A percentile compares a stretch with the other conserved stretches of the same genome.
phyloP scores from a whole-genome alignment of 176 grass and related monocot species.

The Melocanna baccifera region DNA sequence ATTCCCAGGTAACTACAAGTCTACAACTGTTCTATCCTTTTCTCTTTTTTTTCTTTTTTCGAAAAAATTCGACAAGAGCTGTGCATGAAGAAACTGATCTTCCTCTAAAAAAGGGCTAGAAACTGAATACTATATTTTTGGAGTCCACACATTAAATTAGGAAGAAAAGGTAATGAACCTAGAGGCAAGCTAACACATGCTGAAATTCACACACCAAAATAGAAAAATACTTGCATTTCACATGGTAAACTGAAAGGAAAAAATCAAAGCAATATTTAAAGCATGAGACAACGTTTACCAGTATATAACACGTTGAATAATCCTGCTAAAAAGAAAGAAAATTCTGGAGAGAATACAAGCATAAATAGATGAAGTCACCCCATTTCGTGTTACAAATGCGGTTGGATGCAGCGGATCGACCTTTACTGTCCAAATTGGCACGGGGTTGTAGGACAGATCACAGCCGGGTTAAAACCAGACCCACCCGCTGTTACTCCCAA shows the following conservation, averaged over 20 bases:
- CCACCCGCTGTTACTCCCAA: background rate
- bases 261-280: background rate
- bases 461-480: background rate
- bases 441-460: background rate
- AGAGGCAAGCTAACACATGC: background rate
- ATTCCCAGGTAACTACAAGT: background rate
- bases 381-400: background rate
- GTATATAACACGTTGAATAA: background rate
- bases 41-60: no score
- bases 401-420: constrained; percentile 30
- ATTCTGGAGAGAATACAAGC: background rate
- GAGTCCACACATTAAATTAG: background rate
- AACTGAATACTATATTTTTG: background rate
- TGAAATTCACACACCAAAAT: background rate
- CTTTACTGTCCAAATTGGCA: constrained; percentile 3
- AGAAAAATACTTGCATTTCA: background rate
- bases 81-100: background rate
- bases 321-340: background rate
- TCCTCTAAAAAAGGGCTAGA: background rate
- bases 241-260: background rate
- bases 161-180: background rate
- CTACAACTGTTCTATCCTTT: background rate
- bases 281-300: background rate
- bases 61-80: no score
- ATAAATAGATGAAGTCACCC: background rate